Evolutionary conservation across 257 asterid species (phyloP).

Genomic region (Datura wrightii): DNA sequence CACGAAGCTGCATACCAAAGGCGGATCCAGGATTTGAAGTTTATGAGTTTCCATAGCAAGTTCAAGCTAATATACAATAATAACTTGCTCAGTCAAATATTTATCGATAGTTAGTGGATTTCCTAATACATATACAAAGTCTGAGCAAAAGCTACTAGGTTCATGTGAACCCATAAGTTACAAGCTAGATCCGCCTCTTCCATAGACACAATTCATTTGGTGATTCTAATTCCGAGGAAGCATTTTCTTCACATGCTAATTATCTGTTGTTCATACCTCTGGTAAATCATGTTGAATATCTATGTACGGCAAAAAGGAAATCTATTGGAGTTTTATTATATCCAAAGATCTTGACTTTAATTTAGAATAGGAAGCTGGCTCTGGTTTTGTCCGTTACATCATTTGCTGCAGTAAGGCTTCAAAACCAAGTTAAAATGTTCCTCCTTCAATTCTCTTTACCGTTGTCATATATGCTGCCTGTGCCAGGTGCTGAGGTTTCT

Average conservation of each 20-base stretch:
- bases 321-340: not conserved
- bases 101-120: too few species aligned
- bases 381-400: not conserved
- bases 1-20: not conserved
- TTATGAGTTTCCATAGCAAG: too few species aligned
- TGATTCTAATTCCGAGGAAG: not conserved
- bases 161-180: too few species aligned
- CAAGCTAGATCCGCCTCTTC: too few species aligned
- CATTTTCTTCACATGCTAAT: not conserved
- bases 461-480: not conserved
- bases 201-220: not conserved
- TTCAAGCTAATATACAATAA: too few species aligned
- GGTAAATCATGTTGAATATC: not conserved
- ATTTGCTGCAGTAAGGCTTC: not conserved
- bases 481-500: not conserved
- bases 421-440: not conserved
- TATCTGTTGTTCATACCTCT: not conserved
- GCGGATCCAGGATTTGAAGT: too few species aligned
- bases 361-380: not conserved
- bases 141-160: too few species aligned
- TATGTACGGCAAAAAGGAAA: not conserved
- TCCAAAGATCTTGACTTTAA: not conserved
- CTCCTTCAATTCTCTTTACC: not conserved
- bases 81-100: too few species aligned
- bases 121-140: too few species aligned